phyloP scores from a whole-genome alignment of 2,329 filamentous ascomycete species.

The Aspergillus uvarum region DNA sequence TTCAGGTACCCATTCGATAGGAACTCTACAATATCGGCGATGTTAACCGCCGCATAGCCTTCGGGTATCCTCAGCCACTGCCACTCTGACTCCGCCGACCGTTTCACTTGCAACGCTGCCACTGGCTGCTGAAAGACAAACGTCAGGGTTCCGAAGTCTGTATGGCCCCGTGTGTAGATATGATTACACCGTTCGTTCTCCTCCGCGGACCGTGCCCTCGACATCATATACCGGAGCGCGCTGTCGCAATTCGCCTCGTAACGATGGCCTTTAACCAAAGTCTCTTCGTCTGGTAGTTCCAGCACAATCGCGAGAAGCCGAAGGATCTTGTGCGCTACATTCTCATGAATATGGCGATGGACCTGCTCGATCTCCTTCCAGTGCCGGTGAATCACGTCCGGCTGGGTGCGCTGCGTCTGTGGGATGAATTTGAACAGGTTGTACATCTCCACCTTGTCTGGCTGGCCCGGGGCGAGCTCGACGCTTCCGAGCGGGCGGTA shows the following conservation, averaged over 20 bases:
- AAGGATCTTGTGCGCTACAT: slow-evolving; percentile 57
- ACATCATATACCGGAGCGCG: slow-evolving; percentile 62
- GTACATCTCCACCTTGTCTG: slow-evolving; percentile 61
- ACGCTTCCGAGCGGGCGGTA: slow-evolving; percentile 49
- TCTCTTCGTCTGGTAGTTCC: slow-evolving; percentile 58
- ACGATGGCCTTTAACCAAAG: slow-evolving; percentile 54
- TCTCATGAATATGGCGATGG: slow-evolving; percentile 50
- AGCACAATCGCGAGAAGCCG: slow-evolving; percentile 60
- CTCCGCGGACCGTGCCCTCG: slow-evolving; percentile 49
- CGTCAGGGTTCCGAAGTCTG: slow-evolving; percentile 57
- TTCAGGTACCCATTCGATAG: slow-evolving; percentile 52
- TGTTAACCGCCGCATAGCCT: slow-evolving; percentile 52
- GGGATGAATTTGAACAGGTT: slow-evolving; percentile 59
- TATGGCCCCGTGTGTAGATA: slow-evolving; percentile 52
- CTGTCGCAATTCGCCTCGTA: slow-evolving; percentile 59
- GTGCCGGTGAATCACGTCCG: slow-evolving; percentile 50
- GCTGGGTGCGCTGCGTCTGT: slow-evolving; percentile 47
- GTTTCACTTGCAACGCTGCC: slow-evolving; percentile 56
- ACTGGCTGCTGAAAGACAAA: slow-evolving; percentile 59
- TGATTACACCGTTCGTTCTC: slow-evolving; percentile 47
- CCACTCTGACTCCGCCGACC: slow-evolving; percentile 46
- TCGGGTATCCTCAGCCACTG: slow-evolving; percentile 50
- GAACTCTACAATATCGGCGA: slow-evolving; percentile 50
- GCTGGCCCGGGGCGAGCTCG: slow-evolving; percentile 30
- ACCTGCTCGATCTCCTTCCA: slow-evolving; percentile 58